Evolutionary conservation across 352 stramenopile species (phyloP), one percentile per base, ranked within the genome.

Genomic region (Pythium brassicae): DNA sequence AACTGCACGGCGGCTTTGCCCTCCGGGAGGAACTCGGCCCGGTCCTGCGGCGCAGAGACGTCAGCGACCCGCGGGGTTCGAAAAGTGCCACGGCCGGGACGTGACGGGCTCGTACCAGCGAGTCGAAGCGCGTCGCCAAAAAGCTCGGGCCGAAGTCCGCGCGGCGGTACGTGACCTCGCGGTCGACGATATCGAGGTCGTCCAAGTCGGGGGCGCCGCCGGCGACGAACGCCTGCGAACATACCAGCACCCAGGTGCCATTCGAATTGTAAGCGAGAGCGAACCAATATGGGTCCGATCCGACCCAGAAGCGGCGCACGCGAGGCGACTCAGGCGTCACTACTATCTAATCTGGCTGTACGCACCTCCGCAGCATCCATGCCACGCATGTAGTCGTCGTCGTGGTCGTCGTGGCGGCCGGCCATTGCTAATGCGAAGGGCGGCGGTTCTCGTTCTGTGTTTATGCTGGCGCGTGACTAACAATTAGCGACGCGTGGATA

Each of bases 351-450:
- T 15, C 37, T 15, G 17, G 5, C 15, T 22, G 23, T 23, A 62
- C 69, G 61, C 60, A 90, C 80, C 71, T 87, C 76, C 32, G 82
- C 73, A 53, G 74, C 66, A 57, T 83, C 65, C 47, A 79, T 62
- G 53, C 83, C 77, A 54, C 72, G 72, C 50, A 86, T 74, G 71
- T 71, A 86, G 60, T 86, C 76, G 63, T 90, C 74, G 62, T 87
- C 77, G 57, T 86, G 59, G 47, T 88, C 73, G 53, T 78, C 69
- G 52, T 76, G 74, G 34, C 69, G 63, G 59, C 50, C 32, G 11
- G 68, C 79, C 76, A 87, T 88, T 40, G 58, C 61, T 50, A 65
- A 60, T 62, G 35, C 15, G 55, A 57, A 69, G 51, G 29, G 51
- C 27, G 15, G 25, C 17, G 40, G 17, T 39, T 35, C 19, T 56